These are phyloP conservation scores for Fibroporia radiculosa DNA, from an alignment of 768 basidiomycete genomes.

Conservation along the genomic window DNA sequence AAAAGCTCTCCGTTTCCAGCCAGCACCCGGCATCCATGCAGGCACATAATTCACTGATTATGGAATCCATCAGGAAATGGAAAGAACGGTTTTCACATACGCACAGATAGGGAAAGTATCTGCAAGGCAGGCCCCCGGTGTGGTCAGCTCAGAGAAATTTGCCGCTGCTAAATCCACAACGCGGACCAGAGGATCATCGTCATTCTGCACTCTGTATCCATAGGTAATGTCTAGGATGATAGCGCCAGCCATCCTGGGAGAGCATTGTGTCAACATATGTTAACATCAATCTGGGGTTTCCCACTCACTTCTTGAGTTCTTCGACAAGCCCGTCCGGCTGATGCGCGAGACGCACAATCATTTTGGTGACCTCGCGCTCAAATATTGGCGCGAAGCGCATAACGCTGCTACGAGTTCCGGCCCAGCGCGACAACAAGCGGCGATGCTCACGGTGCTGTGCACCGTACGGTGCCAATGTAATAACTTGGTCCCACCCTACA, in stretches of 20 bases:
- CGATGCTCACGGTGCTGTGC: constrained; percentile 20
- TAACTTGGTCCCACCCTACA: constrained; percentile 18
- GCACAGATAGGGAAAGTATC: constrained; percentile 24
- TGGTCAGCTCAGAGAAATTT: constrained; percentile 18
- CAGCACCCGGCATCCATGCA: constrained; percentile 32
- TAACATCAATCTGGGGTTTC: neutral
- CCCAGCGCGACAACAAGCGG: constrained; percentile 15
- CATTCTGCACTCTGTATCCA: constrained; percentile 20
- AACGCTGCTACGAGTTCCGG: constrained; percentile 19
- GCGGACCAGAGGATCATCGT: constrained; percentile 30
- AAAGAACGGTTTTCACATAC: neutral
- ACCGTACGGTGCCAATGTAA: constrained; percentile 18
- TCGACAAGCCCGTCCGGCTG: constrained; percentile 17
- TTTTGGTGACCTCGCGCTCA: constrained; percentile 22
- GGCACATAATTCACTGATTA: constrained; percentile 29
- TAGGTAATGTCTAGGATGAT: constrained; percentile 23
- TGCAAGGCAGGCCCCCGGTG: constrained; percentile 23
- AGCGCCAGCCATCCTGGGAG: constrained; percentile 17
- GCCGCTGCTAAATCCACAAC: constrained; percentile 25
- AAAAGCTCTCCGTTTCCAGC: constrained; percentile 22
- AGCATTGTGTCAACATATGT: neutral
- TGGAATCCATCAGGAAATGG: neutral
- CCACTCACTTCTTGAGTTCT: constrained; percentile 25
- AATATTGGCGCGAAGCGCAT: constrained; percentile 21
- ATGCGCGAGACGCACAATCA: constrained; percentile 23